Conservation (phyloP, 495 filamentous ascomycete genomes). For the Aspergillus sclerotiicarbonarius region DNA sequence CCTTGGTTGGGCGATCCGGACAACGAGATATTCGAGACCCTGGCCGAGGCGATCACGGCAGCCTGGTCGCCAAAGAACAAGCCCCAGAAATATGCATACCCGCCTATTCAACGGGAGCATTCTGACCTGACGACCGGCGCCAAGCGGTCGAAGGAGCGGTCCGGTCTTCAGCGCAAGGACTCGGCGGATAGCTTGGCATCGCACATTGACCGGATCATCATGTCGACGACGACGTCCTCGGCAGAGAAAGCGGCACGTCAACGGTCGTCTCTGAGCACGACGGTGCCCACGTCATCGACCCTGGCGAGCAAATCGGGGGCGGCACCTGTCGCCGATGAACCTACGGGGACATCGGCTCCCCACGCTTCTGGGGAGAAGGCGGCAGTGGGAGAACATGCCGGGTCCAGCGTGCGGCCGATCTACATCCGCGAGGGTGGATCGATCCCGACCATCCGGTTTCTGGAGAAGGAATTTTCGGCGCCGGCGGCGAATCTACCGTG, state of each 20-base stretch:
- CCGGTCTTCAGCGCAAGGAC: slow-evolving; percentile 34
- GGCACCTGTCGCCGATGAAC: not conserved
- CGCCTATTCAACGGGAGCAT: slow-evolving; percentile 19
- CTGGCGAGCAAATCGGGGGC: slow-evolving; percentile 39
- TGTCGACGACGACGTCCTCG: slow-evolving; percentile 43
- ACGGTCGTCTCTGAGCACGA: slow-evolving; percentile 37
- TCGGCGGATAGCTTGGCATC: slow-evolving; percentile 47
- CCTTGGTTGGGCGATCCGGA: slow-evolving; percentile 92
- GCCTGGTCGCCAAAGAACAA: slow-evolving; percentile 60
- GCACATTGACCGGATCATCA: slow-evolving; percentile 47
- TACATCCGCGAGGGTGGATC: slow-evolving; percentile 96
- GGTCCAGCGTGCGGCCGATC: slow-evolving; percentile 45
- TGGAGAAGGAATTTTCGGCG: slow-evolving; percentile 92
- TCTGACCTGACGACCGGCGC: slow-evolving; percentile 16
- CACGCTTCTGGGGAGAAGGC: not conserved
- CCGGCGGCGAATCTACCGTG: slow-evolving; percentile 93
- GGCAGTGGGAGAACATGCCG: not conserved
- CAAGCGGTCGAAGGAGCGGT: slow-evolving; percentile 13
- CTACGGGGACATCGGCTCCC: not conserved
- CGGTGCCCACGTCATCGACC: slow-evolving; percentile 57
- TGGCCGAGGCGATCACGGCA: slow-evolving; percentile 80
- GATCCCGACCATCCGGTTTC: slow-evolving; percentile 87
- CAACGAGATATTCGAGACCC: slow-evolving; percentile 85
- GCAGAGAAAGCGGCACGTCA: slow-evolving; percentile 34
- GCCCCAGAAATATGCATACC: slow-evolving; percentile 33